Base-by-base conservation (phyloP, 805 yeast genomes). In the Kodamaea hsintzibuensis region DNA sequence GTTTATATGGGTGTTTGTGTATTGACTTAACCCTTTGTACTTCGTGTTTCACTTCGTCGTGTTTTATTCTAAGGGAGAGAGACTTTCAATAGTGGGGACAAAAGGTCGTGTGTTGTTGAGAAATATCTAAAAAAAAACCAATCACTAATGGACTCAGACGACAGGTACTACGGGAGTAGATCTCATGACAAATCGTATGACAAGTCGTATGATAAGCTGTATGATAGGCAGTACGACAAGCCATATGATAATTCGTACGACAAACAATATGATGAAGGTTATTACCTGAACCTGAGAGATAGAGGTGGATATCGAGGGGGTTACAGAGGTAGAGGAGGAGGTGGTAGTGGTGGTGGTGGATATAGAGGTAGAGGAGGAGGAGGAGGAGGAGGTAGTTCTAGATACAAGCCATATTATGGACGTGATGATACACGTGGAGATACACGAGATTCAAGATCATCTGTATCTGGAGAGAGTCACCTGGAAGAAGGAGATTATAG, bases 291-390 rank as follows among this genome's bases (percentile, higher is more conserved):
- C 18, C 17, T 10, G n/a, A 17, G 25, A 7, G 58, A 62, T 1
- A 48, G 60, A 17, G 53, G 57, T 42, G 55, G 64, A 47, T 65
- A 62, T 27, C 52, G 57, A 10, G 57, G 62, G 42, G 47, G 66
- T 48, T 62, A 61, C 18, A 43, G 54, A 16, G 65, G 70, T 14
- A n/a, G 25, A 6, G n/a, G 25, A 17, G 58, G 63, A 2, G 47
- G 60, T 19, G n/a, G n/a, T n/a, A n/a, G n/a, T n/a, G 51, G 57
- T 45, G 55, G 64, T 47, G 65, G 62, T 33, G 55, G 57, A 8
- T 58, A 63, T 42, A 49, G 66, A 51, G 64, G 62, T n/a, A 37
- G 54, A 16, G 65, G 70, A 19, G 64, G 62, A 1, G 60, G 58
- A 52, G 58, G 69, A 33, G 66, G 67, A 19, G 50, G 62, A 50